These are phyloP conservation scores for Crotalaria pallida DNA, from an alignment of 306 rosid species.

Conservation along the genomic window DNA sequence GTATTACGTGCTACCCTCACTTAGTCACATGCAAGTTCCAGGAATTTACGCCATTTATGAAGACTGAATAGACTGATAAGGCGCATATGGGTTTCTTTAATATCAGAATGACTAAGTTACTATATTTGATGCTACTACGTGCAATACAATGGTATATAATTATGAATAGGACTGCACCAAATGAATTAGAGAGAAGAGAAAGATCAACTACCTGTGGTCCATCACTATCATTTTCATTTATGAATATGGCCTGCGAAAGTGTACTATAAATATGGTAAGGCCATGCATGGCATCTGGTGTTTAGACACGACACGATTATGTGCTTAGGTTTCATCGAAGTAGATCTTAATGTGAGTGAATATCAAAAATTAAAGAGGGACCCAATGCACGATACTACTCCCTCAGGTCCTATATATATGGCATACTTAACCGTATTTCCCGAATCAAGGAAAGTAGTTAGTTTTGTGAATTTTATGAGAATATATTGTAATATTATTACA, in stretches of 20 bases:
- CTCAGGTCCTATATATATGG: no score
- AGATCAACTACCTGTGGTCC: conserved; percentile 31
- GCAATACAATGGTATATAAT: no score
- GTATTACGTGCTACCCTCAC: conserved; percentile 11
- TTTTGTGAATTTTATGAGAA: no score
- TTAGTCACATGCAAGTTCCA: conserved; percentile 38
- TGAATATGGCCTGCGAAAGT: no score
- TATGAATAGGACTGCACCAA: conserved; percentile 18
- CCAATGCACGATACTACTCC: no score
- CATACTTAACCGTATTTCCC: no score
- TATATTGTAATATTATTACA: no score
- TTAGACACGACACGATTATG: not conserved
- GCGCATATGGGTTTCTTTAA: not conserved
- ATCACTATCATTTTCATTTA: conserved; percentile 16
- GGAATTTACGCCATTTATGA: conserved; percentile 26
- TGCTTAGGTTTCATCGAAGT: not conserved
- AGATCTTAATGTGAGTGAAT: no score
- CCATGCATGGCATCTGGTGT: not conserved
- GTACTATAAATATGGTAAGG: not conserved
- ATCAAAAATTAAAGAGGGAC: no score
- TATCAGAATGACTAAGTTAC: not conserved
- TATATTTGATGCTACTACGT: not conserved
- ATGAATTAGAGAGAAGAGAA: conserved; percentile 17
- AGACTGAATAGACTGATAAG: not conserved
- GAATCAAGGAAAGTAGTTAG: no score